Conservation (phyloP, 2,329 filamentous ascomycete genomes). For the Aspergillus fumigatus region DNA sequence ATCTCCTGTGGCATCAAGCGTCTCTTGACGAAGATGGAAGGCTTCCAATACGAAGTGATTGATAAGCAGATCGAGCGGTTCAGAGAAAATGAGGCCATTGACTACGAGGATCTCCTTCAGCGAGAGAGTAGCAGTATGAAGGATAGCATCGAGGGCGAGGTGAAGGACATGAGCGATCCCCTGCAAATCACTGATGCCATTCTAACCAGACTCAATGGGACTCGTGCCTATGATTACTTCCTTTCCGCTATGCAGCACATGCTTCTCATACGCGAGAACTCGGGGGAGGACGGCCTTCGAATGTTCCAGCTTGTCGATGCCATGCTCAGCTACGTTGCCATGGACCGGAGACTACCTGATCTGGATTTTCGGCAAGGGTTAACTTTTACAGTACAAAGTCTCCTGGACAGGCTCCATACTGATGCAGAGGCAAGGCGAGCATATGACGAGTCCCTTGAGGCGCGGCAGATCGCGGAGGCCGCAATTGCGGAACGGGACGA, state of each 20-base stretch:
- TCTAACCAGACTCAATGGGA: conserved; percentile 75
- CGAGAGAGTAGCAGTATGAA: conserved; percentile 85
- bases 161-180: conserved; percentile 89
- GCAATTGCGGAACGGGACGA: conserved; percentile 96
- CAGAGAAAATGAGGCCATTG: conserved; percentile 89
- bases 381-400: conserved; percentile 92
- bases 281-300: conserved; percentile 82
- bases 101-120: conserved; percentile 96
- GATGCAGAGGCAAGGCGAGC: conserved; percentile 92
- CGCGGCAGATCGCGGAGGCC: conserved; percentile 87
- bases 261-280: conserved; percentile 84
- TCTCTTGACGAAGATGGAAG: conserved; percentile 93
- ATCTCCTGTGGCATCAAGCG: conserved; percentile 93
- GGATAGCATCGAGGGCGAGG: conserved; percentile 77
- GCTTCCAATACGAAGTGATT: conserved; percentile 95
- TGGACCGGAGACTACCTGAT: conserved; percentile 91
- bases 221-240: conserved; percentile 89
- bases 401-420: conserved; percentile 93
- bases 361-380: conserved; percentile 97
- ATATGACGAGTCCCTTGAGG: conserved; percentile 84
- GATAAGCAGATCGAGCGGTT: conserved; percentile 97
- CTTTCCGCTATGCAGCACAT: conserved; percentile 92
- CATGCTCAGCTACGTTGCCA: conserved; percentile 99
- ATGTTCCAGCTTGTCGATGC: conserved; percentile 98
- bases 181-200: conserved; percentile 93